phyloP scores from a whole-genome alignment of 768 basidiomycete genomes.

The Mycena sanguinolenta region DNA sequence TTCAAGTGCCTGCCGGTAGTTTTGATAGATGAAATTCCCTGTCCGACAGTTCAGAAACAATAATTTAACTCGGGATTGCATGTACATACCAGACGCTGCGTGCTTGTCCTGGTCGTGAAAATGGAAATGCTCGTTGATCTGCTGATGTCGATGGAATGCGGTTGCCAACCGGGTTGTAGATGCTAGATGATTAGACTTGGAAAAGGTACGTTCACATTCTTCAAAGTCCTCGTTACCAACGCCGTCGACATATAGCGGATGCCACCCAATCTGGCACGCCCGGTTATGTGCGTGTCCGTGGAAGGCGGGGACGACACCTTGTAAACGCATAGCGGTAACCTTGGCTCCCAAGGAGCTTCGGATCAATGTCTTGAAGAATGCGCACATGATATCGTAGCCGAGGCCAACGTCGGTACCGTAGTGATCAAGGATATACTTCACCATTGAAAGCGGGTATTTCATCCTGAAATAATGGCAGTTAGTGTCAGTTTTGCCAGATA shows the following conservation, averaged over 20 bases:
- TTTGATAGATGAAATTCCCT: conserved; percentile 10
- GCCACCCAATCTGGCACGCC: conserved; percentile 41
- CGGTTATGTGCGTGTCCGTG: too few species aligned
- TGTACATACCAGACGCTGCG: background rate
- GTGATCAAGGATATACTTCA: conserved; percentile 33
- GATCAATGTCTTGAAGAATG: conserved; percentile 41
- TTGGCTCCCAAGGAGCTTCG: conserved; percentile 37
- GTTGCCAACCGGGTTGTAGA: conserved; percentile 34
- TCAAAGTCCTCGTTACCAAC: conserved; percentile 41
- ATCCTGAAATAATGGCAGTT: conserved; percentile 33
- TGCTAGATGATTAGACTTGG: conserved; percentile 45
- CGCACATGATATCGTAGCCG: too few species aligned
- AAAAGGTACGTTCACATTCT: too few species aligned
- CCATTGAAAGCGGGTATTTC: conserved; percentile 46
- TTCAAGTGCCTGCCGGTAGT: too few species aligned
- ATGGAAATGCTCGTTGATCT: background rate
- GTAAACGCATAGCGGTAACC: conserved; percentile 21
- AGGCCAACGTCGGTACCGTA: conserved; percentile 35
- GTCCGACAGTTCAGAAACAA: conserved; percentile 4
- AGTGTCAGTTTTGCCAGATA: background rate
- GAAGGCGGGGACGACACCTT: background rate
- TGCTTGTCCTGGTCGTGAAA: background rate
- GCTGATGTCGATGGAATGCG: conserved; percentile 37
- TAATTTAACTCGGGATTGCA: background rate
- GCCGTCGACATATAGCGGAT: conserved; percentile 42